Base-by-base conservation (phyloP, 2,329 filamentous ascomycete species). In the Orbilia brochopaga region DNA sequence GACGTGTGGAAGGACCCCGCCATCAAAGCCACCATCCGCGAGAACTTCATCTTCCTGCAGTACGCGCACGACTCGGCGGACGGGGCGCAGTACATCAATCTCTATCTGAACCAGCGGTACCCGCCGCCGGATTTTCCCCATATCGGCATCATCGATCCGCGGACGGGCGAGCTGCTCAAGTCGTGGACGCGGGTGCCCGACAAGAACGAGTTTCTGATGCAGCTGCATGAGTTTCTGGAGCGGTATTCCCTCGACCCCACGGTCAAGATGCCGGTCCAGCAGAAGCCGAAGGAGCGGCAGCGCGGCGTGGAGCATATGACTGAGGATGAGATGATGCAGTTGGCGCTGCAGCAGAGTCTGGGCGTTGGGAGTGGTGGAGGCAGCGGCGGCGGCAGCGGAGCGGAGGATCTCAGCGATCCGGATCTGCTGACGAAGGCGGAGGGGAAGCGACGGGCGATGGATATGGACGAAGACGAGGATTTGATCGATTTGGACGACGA, bases 81-180 rank as follows among this genome's bases (percentile, higher is more conserved):
- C 40, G 91, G 90, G 0, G 83, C 86, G 74, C 87, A 91, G 75
- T 99, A 96, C 79, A 83, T 95, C 72, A 90, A 90, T 63, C 96
- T 96, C 80, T 99, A 99, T 81, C 32, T 70, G 13, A 64, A 46
- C 21, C 44, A 24, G 24, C 15, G 37, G 5, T 70, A 50, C 48
- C 19, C 53, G 27, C 92, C 97, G 74, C 92, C 97, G 74, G 90
- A 93, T 77, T 92, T 92, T 76, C 94, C 94, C 4, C 92, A 99
- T 78, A 94, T 97, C 65, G 91, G 92, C 50, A 96, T 99, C 73
- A 87, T 99, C 73, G 94, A 99, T 76, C 94, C 94, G 1, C 86
- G 94, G 69, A 99, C 94, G 0, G 94, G 94, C 72, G 94, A 99
- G 80, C 92, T 97, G 79, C 90, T 99, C 79, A 99, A 99, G 81